Conservation (phyloP, 108 stramenopile species). For the Cyclotella sp. region DNA sequence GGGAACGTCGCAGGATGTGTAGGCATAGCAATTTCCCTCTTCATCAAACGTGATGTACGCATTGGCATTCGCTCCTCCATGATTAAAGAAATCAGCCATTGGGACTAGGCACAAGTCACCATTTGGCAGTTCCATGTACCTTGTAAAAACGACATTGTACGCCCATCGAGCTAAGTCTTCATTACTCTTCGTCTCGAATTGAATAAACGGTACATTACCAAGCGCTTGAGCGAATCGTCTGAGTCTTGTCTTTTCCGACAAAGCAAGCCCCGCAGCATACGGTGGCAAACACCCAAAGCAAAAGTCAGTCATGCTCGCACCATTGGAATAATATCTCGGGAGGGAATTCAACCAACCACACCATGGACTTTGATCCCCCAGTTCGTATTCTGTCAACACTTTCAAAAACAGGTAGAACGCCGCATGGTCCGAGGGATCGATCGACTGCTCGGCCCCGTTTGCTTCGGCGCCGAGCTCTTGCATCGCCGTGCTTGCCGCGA, state of each 20-base stretch:
- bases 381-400: too few relatives aligned
- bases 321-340: slow-evolving; percentile 41
- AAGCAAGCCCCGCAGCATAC: slow-evolving; percentile 16
- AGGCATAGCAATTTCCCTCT: slow-evolving; percentile 52
- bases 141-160: slow-evolving; percentile 15
- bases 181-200: slow-evolving; percentile 20
- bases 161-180: slow-evolving; percentile 23
- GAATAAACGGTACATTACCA: neutral
- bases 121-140: slow-evolving; percentile 12
- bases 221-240: slow-evolving; percentile 19
- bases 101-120: slow-evolving; percentile 21
- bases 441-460: too few relatives aligned
- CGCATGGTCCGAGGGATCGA: too few relatives aligned
- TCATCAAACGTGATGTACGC: slow-evolving; percentile 34
- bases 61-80: slow-evolving; percentile 17
- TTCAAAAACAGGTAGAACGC: too few relatives aligned
- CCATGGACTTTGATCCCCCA: neutral
- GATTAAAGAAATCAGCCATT: slow-evolving; percentile 44
- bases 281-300: slow-evolving; percentile 47
- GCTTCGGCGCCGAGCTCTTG: too few relatives aligned
- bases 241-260: slow-evolving; percentile 19
- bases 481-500: too few relatives aligned
- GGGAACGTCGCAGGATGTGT: slow-evolving; percentile 13
- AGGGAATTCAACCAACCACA: slow-evolving; percentile 17
- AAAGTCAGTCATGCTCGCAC: slow-evolving; percentile 40